Evolutionary conservation across 129 eudicot genomes (phyloP), one percentile per base, ranked within the genome.

Genomic region (Chrysanthemum lavandulifolium): DNA sequence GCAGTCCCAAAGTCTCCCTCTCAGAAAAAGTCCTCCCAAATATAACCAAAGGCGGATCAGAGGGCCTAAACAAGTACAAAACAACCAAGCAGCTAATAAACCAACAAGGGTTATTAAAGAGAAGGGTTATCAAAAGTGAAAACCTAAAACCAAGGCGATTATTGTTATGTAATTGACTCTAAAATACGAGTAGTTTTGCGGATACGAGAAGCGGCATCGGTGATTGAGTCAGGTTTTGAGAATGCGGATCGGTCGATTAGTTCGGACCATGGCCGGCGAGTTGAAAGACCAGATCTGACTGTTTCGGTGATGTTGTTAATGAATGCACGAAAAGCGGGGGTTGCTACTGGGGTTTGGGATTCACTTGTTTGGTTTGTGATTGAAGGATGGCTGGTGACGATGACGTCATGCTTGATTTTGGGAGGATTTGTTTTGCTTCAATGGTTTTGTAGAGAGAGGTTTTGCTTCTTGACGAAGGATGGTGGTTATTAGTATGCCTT

Each of bases 251-350:
- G 95, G 65, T 91, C 97, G 2, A 82, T 70, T n/a, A 91, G 86
- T 71, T 91, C 97, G 3, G 86, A 15, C 97, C 97, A 91, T 4
- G 97, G 97, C 18, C 97, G 97, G 80, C 91, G 87, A 14, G 69
- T 63, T 52, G 97, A 71, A 70, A 91, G 83, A 54, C 87, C 91
- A 61, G 54, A 56, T 43, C 84, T 84, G 68, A 87, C 81, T 11
- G 77, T 88, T 9, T 73, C 85, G 72, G 76, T 47, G 76, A 87
- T 60, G 75, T 75, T 58, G 79, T 73, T 52, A 78, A 87, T 33
- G 82, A 85, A 84, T 0, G 81, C 71, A 51, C 91, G 95, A 82
- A 83, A 69, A 33, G 93, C 85, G 13, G 88, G 83, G 25, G 87
- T 71, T 3, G 85, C 64, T 14, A 48, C 53, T 0, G 79, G 73